phyloP scores from a whole-genome alignment of 345 rosid genomes.

The Arabis hirsuta region DNA sequence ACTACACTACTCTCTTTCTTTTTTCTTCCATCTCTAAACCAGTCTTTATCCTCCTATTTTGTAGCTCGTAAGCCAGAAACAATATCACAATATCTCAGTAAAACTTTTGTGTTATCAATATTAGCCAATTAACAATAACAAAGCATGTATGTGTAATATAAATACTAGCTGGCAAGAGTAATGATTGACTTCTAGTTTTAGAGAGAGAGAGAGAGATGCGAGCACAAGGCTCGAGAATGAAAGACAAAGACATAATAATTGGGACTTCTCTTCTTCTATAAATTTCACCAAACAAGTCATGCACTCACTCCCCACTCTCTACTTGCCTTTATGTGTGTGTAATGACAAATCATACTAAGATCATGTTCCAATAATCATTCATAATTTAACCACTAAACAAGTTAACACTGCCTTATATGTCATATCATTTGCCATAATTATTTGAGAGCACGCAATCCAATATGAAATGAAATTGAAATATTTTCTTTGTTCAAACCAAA shows the following conservation, averaged over 20 bases:
- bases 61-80: neutral
- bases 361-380: constrained; percentile 27
- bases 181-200: constrained; percentile 38
- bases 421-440: constrained; percentile 27
- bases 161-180: constrained; percentile 28
- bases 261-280: constrained; percentile 33
- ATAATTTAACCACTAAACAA: constrained; percentile 10
- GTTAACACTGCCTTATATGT: neutral
- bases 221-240: constrained; percentile 45
- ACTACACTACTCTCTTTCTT: neutral
- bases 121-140: constrained; percentile 6
- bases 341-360: constrained; percentile 23
- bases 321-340: constrained; percentile 14
- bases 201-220: constrained; percentile 8
- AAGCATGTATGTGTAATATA: neutral
- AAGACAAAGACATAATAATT: constrained; percentile 42
- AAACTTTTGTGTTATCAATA: neutral
- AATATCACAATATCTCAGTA: neutral
- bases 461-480: no score
- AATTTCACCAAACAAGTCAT: constrained; percentile 42
- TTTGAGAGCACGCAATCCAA: constrained; percentile 3
- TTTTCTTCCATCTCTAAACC: neutral
- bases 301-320: constrained; percentile 30
- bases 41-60: neutral
- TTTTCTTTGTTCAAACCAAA: no score